Conservation (phyloP, 1,284 basidiomycete genomes). For the Stygiomarasmius scandens region DNA sequence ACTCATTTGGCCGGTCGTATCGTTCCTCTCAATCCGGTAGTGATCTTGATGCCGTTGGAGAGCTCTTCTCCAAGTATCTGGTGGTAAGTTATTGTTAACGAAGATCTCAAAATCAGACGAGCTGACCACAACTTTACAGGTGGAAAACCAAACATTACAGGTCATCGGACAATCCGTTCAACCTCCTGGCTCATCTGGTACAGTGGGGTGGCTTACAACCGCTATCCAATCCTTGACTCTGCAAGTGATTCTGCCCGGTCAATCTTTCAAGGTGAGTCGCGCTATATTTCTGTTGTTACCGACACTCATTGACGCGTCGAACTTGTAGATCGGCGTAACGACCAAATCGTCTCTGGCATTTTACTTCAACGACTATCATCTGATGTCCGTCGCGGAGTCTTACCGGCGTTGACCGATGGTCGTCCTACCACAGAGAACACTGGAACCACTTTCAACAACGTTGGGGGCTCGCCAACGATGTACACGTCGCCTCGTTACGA, state of each 20-base stretch:
- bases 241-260: constrained; percentile 65
- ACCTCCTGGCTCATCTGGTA: constrained; percentile 50
- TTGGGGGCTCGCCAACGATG: too few relatives aligned
- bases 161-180: constrained; percentile 67
- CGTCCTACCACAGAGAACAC: too few relatives aligned
- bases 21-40: constrained; percentile 59
- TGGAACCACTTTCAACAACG: too few relatives aligned
- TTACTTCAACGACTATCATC: too few relatives aligned
- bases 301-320: too few relatives aligned
- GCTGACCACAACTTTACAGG: not conserved
- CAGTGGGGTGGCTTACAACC: constrained; percentile 68
- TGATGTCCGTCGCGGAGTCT: too few relatives aligned
- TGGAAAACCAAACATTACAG: constrained; percentile 63
- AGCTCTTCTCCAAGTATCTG: constrained; percentile 70
- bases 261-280: constrained; percentile 51
- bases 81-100: constrained; percentile 34
- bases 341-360: too few relatives aligned
- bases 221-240: constrained; percentile 74
- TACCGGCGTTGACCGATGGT: too few relatives aligned
- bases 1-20: constrained; percentile 66
- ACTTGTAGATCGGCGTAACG: too few relatives aligned
- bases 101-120: not conserved
- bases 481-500: too few relatives aligned
- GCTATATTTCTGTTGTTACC: too few relatives aligned
- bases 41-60: constrained; percentile 58